Base-by-base conservation (phyloP, 2,329 filamentous ascomycete genomes). In the Endoconidiophora laricicola region DNA sequence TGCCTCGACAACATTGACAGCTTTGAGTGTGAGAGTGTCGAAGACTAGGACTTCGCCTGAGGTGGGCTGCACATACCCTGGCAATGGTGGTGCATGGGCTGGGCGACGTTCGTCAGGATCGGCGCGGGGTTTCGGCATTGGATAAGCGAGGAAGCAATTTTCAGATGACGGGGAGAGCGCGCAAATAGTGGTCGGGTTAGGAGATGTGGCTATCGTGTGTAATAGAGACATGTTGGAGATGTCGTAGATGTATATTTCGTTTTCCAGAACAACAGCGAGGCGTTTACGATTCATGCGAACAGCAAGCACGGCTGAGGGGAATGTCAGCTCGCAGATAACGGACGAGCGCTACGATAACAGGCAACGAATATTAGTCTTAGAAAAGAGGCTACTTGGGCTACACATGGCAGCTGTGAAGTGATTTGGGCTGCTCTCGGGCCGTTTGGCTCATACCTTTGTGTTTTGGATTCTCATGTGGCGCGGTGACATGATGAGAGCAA, bases 191-290 rank as follows among this genome's bases (percentile, higher is more conserved):
- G 79, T 80, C 1, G 88, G 86, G 60, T 98, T 98, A 5, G 91
- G 86, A 3, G 90, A 95, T 4, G 90, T 96, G 53, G 87, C 79
- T 56, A 96, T 94, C 4, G 86, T 94, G 64, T 87, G 83, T 39
- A 96, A 72, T 52, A 96, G 77, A 59, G 84, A 90, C 90, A 98
- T 96, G 62, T 95, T 96, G 66, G 88, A 87, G 57, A 98, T 96
- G 64, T 98, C 91, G 69, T 98, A 98, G 45, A 98, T 75, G 66
- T 96, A 98, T 55, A 96, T 94, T 62, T 94, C 84, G 59, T 94
- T 87, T 63, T 98, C 91, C 51, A 96, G 74, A 12, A 96, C 81
- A 29, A 98, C 88, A 10, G 91, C 86, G 23, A 98, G 74, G 37
- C 91, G 81, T 65, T 95, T 96, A 57, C 91, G 78, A 65, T 98